Conservation (phyloP, 2,329 filamentous ascomycete genomes). For the Davidsoniella australis region DNA sequence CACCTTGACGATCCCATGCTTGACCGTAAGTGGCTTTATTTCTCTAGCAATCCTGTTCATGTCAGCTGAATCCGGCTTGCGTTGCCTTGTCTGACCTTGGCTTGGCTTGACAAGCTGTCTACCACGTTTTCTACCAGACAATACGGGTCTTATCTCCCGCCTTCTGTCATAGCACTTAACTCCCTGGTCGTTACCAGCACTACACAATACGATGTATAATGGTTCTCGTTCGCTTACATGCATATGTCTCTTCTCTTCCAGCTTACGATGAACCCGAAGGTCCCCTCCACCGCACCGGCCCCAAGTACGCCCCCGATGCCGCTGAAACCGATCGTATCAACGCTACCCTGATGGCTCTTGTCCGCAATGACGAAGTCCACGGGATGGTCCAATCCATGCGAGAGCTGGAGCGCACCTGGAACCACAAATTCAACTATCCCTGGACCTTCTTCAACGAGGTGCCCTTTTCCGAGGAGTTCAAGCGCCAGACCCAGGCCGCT, state of each 20-base stretch:
- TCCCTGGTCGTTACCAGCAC: constrained; percentile 13
- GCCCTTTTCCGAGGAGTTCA: constrained; percentile 87
- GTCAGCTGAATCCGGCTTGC: too few relatives aligned
- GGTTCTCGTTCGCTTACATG: too few relatives aligned
- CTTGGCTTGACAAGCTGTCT: not conserved
- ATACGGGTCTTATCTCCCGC: not conserved
- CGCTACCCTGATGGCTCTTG: constrained; percentile 78
- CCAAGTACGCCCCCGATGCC: constrained; percentile 63
- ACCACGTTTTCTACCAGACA: too few relatives aligned
- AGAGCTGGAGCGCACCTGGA: constrained; percentile 90
- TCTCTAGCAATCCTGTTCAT: not conserved
- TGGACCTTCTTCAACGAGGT: constrained; percentile 99
- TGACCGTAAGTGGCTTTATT: constrained; percentile 47
- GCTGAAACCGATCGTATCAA: constrained; percentile 70
- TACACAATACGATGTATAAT: constrained; percentile 4
- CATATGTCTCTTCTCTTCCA: constrained; percentile 21
- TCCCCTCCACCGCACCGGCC: constrained; percentile 51
- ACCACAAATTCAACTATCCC: constrained; percentile 97
- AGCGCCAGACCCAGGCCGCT: constrained; percentile 56
- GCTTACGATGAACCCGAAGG: constrained; percentile 73
- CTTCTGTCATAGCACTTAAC: not conserved
- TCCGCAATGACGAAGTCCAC: constrained; percentile 76
- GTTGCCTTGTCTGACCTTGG: not conserved
- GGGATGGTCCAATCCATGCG: constrained; percentile 77
- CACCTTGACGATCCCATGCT: constrained; percentile 69